These are phyloP conservation scores for Asterochloris erici DNA, from an alignment of 139 green algal species.

Conservation along the genomic window DNA sequence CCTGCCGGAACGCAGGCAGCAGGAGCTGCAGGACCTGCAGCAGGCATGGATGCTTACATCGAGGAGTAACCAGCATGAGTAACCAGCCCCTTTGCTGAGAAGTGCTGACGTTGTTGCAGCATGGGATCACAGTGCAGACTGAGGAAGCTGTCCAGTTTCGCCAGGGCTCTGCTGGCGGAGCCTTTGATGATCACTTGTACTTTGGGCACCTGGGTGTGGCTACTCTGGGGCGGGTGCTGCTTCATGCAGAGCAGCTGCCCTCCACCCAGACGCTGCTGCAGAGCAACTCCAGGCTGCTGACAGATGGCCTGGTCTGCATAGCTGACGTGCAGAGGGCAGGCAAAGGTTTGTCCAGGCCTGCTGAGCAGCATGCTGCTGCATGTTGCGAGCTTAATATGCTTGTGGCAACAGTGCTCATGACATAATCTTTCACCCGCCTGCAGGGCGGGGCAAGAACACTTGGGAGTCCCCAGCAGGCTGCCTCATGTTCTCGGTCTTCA, in stretches of 20 bases:
- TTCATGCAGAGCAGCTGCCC: constrained; percentile 30
- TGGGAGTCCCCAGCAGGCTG: constrained; percentile 88
- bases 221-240: constrained; percentile 13
- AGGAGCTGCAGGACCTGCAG: too few relatives aligned
- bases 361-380: background rate
- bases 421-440: background rate
- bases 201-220: too few relatives aligned
- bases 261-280: constrained; percentile 66
- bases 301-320: constrained; percentile 59
- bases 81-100: too few relatives aligned
- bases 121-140: too few relatives aligned
- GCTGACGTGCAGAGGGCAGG: constrained; percentile 65
- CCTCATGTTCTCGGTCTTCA: constrained; percentile 86
- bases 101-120: too few relatives aligned
- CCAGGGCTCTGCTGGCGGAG: too few relatives aligned
- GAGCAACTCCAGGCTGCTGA: constrained; percentile 49
- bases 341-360: constrained; percentile 47
- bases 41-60: too few relatives aligned
- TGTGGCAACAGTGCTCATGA: background rate
- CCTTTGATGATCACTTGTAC: too few relatives aligned
- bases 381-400: background rate
- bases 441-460: constrained; percentile 80
- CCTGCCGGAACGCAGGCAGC: too few relatives aligned
- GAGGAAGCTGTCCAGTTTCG: too few relatives aligned
- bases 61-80: too few relatives aligned